Base-by-base conservation (phyloP, 768 basidiomycete genomes). In the Mycena alexandri region DNA sequence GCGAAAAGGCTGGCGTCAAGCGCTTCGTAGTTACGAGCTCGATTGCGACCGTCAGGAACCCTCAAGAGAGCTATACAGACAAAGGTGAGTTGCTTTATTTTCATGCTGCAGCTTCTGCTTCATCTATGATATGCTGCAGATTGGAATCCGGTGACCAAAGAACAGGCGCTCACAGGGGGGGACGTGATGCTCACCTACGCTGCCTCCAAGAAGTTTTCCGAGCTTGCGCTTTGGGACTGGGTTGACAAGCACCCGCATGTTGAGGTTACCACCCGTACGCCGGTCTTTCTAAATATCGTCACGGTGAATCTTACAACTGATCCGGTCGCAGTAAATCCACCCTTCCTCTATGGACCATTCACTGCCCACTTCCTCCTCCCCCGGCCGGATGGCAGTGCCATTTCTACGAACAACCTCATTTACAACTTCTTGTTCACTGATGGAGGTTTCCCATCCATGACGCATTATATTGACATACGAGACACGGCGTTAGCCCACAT, bases 21-120 rank as follows among this genome's bases (percentile, higher is more conserved):
- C 76, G 77, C 42, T 57, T 82, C 16, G 76, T 83, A 2, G 76
- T 82, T 2, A 83, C 83, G 3, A 81, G 85, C 60, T 82, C 82
- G 0, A 75, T 80, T 36, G 77, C 73, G 7, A 73, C 80, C 4
- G 75, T 78, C 0, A n/a, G 71, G 2, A 76, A 75, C 38, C 74
- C 78, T 0, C 33, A 46, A 0, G 58, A 55, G 2, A 66, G 72
- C 5, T 74, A 73, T 51, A 77, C 74, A 10, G 79, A 81, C 57
- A 68, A 77, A 68, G 77, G 80, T 78, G 61, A 48, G 65, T 64
- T 19, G 29, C 19, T 3, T 33, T 9, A n/a, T n/a, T 41, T 25
- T 34, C 29, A 11, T 5, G 24, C 24, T 5, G 4, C 19, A 6
- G n/a, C 6, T 6, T n/a, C 2, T 17, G 17, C 1, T 19, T 12